Percentiles rank a stretch among this genome's conserved stretches.
Evolutionary conservation across 2,329 filamentous ascomycete genomes (phyloP).

Genomic region (Dactylellina drechsleri): DNA sequence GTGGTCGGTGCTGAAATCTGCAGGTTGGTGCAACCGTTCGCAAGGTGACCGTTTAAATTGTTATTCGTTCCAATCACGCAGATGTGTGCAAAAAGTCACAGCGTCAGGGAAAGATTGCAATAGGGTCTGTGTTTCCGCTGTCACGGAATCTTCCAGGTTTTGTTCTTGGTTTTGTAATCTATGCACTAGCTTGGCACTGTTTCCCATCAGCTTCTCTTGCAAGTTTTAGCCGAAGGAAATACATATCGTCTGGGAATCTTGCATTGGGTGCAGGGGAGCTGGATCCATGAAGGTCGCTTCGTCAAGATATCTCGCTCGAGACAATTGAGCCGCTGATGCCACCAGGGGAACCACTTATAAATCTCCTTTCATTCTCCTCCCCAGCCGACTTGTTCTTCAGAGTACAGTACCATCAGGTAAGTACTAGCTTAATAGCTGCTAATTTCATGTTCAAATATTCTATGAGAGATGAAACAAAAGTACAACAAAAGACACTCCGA

Average conservation of each 20-base stretch:
- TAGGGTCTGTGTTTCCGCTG: conserved; percentile 45
- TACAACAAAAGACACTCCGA: too few relatives aligned
- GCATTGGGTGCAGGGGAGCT: neutral
- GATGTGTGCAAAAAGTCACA: conserved; percentile 9
- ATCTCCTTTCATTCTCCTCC: too few relatives aligned
- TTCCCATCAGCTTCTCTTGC: neutral
- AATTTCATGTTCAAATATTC: too few relatives aligned
- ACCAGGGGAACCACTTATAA: too few relatives aligned
- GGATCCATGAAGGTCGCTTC: neutral
- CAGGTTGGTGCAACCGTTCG: conserved; percentile 27
- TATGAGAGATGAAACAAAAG: too few relatives aligned
- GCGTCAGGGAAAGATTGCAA: conserved; percentile 24
- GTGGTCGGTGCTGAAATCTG: conserved; percentile 13
- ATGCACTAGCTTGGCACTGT: neutral
- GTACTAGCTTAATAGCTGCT: too few relatives aligned
- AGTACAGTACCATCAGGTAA: too few relatives aligned
- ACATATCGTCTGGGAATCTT: conserved; percentile 18
- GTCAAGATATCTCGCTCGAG: too few relatives aligned
- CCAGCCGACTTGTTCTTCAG: too few relatives aligned
- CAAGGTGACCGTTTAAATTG: conserved; percentile 38
- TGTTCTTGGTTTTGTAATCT: neutral
- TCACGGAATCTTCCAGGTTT: conserved; percentile 15
- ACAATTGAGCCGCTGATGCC: too few relatives aligned
- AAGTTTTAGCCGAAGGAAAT: conserved; percentile 9
- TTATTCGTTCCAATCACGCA: conserved; percentile 10